A percentile compares a stretch with the other conserved stretches of the same genome.
phyloP scores from a whole-genome alignment of 768 basidiomycete species.

The Amanita molliuscula region DNA sequence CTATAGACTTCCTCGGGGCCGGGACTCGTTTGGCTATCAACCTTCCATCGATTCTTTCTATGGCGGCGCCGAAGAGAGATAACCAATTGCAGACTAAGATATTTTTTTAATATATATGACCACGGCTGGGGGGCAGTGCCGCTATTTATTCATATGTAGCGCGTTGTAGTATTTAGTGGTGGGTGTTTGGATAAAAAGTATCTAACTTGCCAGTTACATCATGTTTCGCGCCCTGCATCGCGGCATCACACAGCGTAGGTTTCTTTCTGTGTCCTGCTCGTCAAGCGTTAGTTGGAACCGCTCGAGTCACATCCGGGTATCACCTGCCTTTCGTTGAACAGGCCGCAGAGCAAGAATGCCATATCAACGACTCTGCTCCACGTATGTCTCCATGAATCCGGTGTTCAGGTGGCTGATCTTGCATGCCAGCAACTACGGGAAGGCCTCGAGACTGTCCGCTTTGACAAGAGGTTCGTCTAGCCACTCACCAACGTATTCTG shows the following conservation, averaged over 20 bases:
- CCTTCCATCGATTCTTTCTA: slow-evolving; percentile 33
- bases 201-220: not conserved
- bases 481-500: not conserved
- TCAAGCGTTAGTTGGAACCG: slow-evolving; percentile 43
- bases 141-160: not conserved
- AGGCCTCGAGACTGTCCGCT: slow-evolving; percentile 54
- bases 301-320: slow-evolving; percentile 51
- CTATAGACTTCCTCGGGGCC: slow-evolving; percentile 11
- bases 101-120: too few relatives aligned
- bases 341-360: slow-evolving; percentile 80
- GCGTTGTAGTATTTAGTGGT: not conserved
- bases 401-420: not conserved
- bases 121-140: not conserved
- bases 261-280: not conserved
- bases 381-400: slow-evolving; percentile 24
- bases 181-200: not conserved
- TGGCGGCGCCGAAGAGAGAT: slow-evolving; percentile 13
- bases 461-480: slow-evolving; percentile 47
- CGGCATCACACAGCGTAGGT: not conserved
- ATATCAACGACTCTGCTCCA: slow-evolving; percentile 66
- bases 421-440: slow-evolving; percentile 55
- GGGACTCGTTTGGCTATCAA: slow-evolving; percentile 17
- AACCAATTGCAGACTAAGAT: not conserved
- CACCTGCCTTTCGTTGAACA: slow-evolving; percentile 65
- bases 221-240: not conserved